A percentile compares a stretch with the other conserved stretches of the same genome.
Conservation (phyloP, 1,284 basidiomycete species). For the Tilletia caries region DNA sequence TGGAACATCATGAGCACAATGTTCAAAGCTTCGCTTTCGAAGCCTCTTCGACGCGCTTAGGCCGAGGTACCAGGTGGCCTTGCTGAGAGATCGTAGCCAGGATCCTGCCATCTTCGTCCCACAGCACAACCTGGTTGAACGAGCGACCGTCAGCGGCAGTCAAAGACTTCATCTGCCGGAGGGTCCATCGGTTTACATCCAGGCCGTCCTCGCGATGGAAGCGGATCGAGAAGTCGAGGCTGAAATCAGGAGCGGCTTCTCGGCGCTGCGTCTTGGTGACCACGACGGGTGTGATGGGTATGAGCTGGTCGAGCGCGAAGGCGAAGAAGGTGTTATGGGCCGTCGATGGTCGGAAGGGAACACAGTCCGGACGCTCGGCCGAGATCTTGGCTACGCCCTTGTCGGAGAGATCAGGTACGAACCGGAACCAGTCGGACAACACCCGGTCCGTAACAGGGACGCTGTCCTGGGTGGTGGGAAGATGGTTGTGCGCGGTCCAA, state of each 20-base stretch:
- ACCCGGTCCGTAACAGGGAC: background rate
- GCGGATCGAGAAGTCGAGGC: slow-evolving; percentile 1
- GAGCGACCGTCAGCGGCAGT: background rate
- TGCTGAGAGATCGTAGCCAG: slow-evolving; percentile 3
- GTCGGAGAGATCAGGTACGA: background rate
- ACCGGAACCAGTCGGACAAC: slow-evolving; percentile 1
- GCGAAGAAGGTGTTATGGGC: background rate
- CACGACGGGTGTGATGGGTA: background rate
- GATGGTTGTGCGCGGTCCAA: background rate
- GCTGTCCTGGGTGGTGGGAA: background rate
- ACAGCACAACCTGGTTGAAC: background rate
- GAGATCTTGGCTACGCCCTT: background rate
- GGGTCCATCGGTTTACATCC: background rate
- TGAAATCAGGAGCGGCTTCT: background rate
- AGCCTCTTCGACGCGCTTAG: too few relatives aligned
- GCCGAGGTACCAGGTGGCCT: background rate
- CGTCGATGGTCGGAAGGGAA: background rate
- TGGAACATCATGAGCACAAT: too few relatives aligned
- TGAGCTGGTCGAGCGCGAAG: background rate
- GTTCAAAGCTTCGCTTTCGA: too few relatives aligned
- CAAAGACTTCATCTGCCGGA: background rate
- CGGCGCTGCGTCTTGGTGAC: background rate
- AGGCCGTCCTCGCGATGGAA: slow-evolving; percentile 4
- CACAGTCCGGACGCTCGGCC: background rate
- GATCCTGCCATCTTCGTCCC: background rate